Evolutionary conservation across 768 basidiomycete genomes (phyloP).

Genomic region (Lentinula detonsa): DNA sequence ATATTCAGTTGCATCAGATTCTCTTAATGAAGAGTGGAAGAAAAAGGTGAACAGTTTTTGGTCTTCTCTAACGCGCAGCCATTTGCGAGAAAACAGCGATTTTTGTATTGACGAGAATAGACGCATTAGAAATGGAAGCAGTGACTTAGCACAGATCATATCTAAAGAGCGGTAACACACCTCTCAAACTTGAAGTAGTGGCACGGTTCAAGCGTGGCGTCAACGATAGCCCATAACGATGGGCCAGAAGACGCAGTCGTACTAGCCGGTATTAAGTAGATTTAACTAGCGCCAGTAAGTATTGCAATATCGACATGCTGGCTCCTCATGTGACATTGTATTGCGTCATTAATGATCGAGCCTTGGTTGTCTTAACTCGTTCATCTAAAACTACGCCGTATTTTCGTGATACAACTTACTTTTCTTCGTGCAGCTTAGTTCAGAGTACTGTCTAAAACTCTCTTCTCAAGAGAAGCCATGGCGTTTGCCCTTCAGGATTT

Average conservation of each 20-base stretch:
- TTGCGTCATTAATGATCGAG: too few relatives aligned
- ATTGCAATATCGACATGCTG: too few relatives aligned
- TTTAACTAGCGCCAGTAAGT: too few relatives aligned
- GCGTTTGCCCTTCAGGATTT: constrained; percentile 18
- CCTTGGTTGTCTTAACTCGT: too few relatives aligned
- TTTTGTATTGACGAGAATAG: not conserved
- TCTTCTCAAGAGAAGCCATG: constrained; percentile 14
- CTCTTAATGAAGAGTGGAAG: constrained; percentile 1
- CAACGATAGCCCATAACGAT: not conserved
- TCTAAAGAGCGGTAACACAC: not conserved
- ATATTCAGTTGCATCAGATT: not conserved
- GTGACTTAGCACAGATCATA: not conserved
- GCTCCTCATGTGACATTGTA: too few relatives aligned
- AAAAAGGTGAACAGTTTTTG: not conserved
- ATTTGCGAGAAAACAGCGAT: not conserved
- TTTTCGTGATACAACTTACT: too few relatives aligned
- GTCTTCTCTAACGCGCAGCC: not conserved
- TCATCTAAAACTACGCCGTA: too few relatives aligned
- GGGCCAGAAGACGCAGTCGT: not conserved
- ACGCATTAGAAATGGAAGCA: not conserved
- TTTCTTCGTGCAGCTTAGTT: too few relatives aligned
- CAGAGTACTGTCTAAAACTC: not conserved
- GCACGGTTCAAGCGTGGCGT: not conserved
- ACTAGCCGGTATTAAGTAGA: not conserved
- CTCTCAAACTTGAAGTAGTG: not conserved